Percentiles rank a stretch among this genome's conserved stretches.
These are phyloP conservation scores for Capsicum baccatum DNA, from an alignment of 257 asterid genomes.

Conservation along the genomic window DNA sequence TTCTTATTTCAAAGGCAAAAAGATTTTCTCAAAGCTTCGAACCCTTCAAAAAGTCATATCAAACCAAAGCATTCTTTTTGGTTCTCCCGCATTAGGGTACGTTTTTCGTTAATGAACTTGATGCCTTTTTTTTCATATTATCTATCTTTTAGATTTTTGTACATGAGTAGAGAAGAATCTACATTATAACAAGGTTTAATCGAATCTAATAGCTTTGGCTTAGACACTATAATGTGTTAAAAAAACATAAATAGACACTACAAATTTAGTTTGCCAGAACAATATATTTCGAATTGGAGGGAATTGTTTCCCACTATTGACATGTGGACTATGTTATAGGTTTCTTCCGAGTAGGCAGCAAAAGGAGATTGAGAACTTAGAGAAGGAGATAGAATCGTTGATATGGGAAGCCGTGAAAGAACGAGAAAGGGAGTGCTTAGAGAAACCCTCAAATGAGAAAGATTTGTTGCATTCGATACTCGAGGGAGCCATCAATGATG, in stretches of 20 bases:
- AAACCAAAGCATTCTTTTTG: slow-evolving; percentile 61
- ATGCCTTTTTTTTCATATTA: neutral
- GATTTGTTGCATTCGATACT: slow-evolving; percentile 72
- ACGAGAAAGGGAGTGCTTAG: slow-evolving; percentile 46
- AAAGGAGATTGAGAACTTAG: slow-evolving; percentile 58
- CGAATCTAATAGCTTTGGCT: neutral
- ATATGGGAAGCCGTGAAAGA: slow-evolving; percentile 74
- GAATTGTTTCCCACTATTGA: neutral
- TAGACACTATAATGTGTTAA: too few species aligned
- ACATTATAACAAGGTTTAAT: neutral
- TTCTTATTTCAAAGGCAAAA: slow-evolving; percentile 67
- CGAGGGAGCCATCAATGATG: slow-evolving; percentile 63
- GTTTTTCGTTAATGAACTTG: neutral
- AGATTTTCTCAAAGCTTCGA: slow-evolving; percentile 78
- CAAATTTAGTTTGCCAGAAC: neutral
- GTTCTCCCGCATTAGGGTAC: slow-evolving; percentile 58
- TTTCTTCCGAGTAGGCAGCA: slow-evolving; percentile 49
- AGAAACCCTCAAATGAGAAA: slow-evolving; percentile 44
- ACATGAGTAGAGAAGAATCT: neutral
- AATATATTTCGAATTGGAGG: neutral
- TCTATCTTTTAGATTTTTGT: neutral
- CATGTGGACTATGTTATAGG: slow-evolving; percentile 32
- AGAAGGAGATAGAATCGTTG: slow-evolving; percentile 68
- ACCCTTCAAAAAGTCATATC: slow-evolving; percentile 70
- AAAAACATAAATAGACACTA: too few species aligned